Percentiles rank a stretch among this genome's conserved stretches.
These are phyloP conservation scores for Pseudozyma sp. DNA, from an alignment of 1,284 basidiomycete genomes.

Conservation along the genomic window DNA sequence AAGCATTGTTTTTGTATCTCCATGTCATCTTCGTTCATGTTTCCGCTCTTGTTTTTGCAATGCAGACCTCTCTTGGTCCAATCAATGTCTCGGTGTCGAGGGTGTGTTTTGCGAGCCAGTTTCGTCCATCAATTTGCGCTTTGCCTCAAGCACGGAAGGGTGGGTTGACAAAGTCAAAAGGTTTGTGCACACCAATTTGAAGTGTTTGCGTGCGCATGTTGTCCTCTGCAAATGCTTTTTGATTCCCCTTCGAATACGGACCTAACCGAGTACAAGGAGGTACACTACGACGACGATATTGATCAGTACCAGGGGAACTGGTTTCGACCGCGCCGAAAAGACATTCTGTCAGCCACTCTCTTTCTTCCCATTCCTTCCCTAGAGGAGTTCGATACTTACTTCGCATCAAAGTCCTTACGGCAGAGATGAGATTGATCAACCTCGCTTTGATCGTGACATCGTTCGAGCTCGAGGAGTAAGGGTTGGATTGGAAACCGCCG, in stretches of 20 bases:
- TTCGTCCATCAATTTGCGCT: too few relatives aligned
- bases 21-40: too few relatives aligned
- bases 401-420: conserved; percentile 92
- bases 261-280: conserved; percentile 49
- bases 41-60: too few relatives aligned
- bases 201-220: too few relatives aligned
- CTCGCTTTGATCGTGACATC: conserved; percentile 79
- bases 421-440: conserved; percentile 89
- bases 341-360: not conserved
- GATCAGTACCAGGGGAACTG: conserved; percentile 59
- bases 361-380: too few relatives aligned
- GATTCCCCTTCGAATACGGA: not conserved
- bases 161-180: too few relatives aligned
- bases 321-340: not conserved
- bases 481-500: conserved; percentile 40
- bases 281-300: conserved; percentile 62
- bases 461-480: conserved; percentile 8
- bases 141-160: too few relatives aligned
- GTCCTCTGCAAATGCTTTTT: not conserved
- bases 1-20: too few relatives aligned
- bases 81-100: too few relatives aligned
- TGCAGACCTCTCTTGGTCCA: too few relatives aligned
- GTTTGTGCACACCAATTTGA: too few relatives aligned
- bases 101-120: too few relatives aligned
- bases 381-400: conserved; percentile 77